phyloP scores from a whole-genome alignment of 2,329 filamentous ascomycete species.

The Apiospora hydei region DNA sequence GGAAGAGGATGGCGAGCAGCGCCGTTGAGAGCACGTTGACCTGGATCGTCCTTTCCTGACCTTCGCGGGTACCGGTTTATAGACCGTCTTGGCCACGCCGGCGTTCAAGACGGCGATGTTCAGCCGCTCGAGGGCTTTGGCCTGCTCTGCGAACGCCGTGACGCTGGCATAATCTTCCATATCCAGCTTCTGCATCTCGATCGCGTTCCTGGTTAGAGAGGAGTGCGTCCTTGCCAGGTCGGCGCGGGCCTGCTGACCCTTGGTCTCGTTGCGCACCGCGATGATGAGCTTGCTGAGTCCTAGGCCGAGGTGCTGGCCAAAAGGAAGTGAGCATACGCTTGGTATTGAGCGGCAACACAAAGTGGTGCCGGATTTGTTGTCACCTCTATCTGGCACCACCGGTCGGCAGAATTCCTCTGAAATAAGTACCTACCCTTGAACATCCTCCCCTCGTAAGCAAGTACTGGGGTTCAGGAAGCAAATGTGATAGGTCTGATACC shows the following conservation, averaged over 20 bases:
- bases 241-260: conserved; percentile 32
- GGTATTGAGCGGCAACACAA: too few relatives aligned
- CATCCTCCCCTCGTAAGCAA: too few relatives aligned
- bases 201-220: conserved; percentile 30
- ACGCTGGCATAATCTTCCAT: too few relatives aligned
- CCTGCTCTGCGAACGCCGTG: too few relatives aligned
- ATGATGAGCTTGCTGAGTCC: conserved; percentile 42
- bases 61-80: conserved; percentile 31
- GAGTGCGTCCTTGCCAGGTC: neutral
- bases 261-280: conserved; percentile 38
- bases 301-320: conserved; percentile 40
- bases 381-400: neutral
- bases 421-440: neutral
- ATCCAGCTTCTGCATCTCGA: conserved; percentile 53
- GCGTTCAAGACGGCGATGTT: conserved; percentile 49
- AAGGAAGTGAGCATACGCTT: neutral
- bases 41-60: conserved; percentile 53
- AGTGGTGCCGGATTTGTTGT: neutral
- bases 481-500: neutral
- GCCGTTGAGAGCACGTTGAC: conserved; percentile 60
- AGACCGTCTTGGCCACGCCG: conserved; percentile 36
- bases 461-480: neutral
- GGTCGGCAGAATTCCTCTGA: neutral
- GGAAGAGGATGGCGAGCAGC: conserved; percentile 52
- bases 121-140: conserved; percentile 42